Conservation (phyloP, 306 rosid species). For the Glycine latifolia region DNA sequence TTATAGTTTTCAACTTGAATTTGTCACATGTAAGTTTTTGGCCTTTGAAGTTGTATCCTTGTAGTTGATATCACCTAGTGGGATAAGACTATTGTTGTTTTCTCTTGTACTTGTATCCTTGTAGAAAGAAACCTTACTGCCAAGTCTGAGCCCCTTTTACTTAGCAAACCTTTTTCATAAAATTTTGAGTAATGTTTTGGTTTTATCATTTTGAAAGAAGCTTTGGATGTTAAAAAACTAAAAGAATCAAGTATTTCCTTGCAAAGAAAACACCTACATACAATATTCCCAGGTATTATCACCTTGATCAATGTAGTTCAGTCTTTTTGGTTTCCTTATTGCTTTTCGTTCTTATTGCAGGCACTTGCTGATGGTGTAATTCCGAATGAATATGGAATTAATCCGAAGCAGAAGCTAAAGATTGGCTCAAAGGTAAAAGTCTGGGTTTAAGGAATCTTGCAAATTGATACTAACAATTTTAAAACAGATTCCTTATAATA, state of each 20-base stretch:
- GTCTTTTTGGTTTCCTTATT: slow-evolving; percentile 31
- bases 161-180: slow-evolving; percentile 29
- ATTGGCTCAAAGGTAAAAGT: slow-evolving; percentile 88
- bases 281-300: slow-evolving; percentile 48
- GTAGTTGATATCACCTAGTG: neutral
- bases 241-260: slow-evolving; percentile 11
- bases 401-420: slow-evolving; percentile 89
- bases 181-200: slow-evolving; percentile 29
- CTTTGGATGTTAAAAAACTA: neutral
- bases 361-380: slow-evolving; percentile 97
- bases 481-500: neutral
- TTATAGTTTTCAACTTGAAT: neutral
- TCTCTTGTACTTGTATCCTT: slow-evolving; percentile 7
- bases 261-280: slow-evolving; percentile 11
- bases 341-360: slow-evolving; percentile 56
- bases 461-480: slow-evolving; percentile 12
- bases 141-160: slow-evolving; percentile 7
- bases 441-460: slow-evolving; percentile 28
- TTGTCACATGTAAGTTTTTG: neutral
- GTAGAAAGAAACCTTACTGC: neutral
- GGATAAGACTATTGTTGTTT: neutral
- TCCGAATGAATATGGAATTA: slow-evolving; percentile 96
- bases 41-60: neutral
- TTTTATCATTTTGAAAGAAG: slow-evolving; percentile 19
- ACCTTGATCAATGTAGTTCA: slow-evolving; percentile 11